Percentiles rank a stretch among this genome's conserved stretches.
phyloP scores from a whole-genome alignment of 352 stramenopile genomes.

The Phytopythium mirpurense region DNA sequence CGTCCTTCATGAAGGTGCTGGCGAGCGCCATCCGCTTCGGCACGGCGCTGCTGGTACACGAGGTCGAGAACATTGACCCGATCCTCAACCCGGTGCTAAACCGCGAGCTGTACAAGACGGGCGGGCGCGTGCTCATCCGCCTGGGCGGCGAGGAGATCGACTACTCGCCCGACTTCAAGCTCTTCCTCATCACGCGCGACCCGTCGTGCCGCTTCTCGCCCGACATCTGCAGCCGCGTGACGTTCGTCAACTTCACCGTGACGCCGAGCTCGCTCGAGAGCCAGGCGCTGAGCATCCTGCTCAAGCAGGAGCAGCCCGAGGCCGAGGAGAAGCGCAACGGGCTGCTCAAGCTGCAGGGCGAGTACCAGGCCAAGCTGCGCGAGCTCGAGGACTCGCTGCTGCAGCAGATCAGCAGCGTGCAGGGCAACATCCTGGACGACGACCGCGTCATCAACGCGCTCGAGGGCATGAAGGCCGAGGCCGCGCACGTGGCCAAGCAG shows the following conservation, averaged over 20 bases:
- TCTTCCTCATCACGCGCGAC: constrained; percentile 99
- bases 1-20: constrained; percentile 99
- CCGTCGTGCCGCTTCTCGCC: constrained; percentile 95
- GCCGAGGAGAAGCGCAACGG: constrained; percentile 95
- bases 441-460: constrained; percentile 98
- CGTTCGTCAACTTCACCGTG: constrained; percentile 99
- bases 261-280: constrained; percentile 97
- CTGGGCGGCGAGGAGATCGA: constrained; percentile 99
- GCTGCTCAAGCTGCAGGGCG: constrained; percentile 96
- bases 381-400: constrained; percentile 98
- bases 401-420: constrained; percentile 97
- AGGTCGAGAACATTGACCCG: constrained; percentile 99
- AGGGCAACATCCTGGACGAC: constrained; percentile 99
- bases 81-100: constrained; percentile 99
- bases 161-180: constrained; percentile 98
- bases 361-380: constrained; percentile 96
- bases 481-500: constrained; percentile 94
- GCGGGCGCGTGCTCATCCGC: constrained; percentile 96
- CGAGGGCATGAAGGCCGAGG: constrained; percentile 97
- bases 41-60: constrained; percentile 97
- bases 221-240: constrained; percentile 99
- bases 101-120: constrained; percentile 97
- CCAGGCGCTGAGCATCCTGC: constrained; percentile 94
- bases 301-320: constrained; percentile 97
- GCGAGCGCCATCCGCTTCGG: constrained; percentile 99